Evolutionary conservation across 371 early-diverging fungal species (phyloP).

Genomic region (Chytridium lagenaria): DNA sequence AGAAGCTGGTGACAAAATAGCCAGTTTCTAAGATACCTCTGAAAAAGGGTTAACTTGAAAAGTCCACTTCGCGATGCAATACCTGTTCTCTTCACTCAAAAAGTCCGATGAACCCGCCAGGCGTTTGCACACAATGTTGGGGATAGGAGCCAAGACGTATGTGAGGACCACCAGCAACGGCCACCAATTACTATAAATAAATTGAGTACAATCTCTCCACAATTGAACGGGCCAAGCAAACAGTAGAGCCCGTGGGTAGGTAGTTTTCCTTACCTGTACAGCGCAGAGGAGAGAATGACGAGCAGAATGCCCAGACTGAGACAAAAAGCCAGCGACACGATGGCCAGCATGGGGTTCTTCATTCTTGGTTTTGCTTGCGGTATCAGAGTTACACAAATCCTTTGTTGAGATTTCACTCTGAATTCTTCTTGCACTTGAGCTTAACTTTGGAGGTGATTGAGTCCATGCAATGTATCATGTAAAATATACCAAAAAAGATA

Average conservation of each 20-base stretch:
- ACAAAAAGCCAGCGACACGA: constrained; percentile 84
- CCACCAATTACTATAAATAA: constrained; percentile 81
- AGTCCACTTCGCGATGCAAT: no score
- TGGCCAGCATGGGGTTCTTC: constrained; percentile 53
- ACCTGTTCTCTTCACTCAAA: constrained; percentile 78
- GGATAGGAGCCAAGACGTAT: constrained; percentile 87
- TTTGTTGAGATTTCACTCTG: no score
- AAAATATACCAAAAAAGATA: no score
- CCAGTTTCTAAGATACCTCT: constrained; percentile 84
- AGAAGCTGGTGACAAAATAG: constrained; percentile 89
- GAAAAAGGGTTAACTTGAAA: no score
- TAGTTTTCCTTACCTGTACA: constrained; percentile 64
- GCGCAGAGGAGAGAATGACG: constrained; percentile 91
- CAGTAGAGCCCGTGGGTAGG: no score
- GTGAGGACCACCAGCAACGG: constrained; percentile 88
- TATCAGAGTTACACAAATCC: not conserved
- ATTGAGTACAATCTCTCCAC: not conserved
- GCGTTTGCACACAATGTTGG: constrained; percentile 83
- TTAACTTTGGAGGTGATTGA: no score
- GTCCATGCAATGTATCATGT: no score
- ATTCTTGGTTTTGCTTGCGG: not conserved
- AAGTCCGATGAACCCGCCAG: constrained; percentile 76
- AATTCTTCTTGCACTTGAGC: no score
- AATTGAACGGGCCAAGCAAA: not conserved
- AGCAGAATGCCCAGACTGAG: constrained; percentile 88